These are phyloP conservation scores for Balamuthia mandrillaris DNA, from an alignment of 208 protist species.

Conservation along the genomic window DNA sequence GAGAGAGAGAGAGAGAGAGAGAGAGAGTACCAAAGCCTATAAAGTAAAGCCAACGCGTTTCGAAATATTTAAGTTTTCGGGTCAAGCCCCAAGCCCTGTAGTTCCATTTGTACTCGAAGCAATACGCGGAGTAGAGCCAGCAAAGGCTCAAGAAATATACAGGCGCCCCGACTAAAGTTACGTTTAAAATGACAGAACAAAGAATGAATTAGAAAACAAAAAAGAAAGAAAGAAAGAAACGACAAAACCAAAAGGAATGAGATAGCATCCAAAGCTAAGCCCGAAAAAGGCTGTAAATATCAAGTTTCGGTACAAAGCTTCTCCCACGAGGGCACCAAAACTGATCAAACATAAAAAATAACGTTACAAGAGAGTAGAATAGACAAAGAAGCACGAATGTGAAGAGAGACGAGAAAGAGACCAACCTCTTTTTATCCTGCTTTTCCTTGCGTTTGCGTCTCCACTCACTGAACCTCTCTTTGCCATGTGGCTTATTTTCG, in stretches of 20 bases:
- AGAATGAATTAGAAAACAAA: not conserved
- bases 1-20: not conserved
- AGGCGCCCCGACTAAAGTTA: not conserved
- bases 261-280: not conserved
- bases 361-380: too few relatives aligned
- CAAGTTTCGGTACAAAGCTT: too few relatives aligned
- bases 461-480: too few relatives aligned
- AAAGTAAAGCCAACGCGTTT: conserved; percentile 41
- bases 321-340: too few relatives aligned
- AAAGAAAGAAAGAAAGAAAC: not conserved
- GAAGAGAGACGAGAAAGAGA: too few relatives aligned
- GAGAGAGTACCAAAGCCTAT: conserved; percentile 15
- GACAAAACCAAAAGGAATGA: not conserved
- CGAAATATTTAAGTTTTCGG: conserved; percentile 27
- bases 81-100: not conserved
- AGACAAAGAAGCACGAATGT: too few relatives aligned
- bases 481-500: too few relatives aligned
- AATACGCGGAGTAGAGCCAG: conserved; percentile 31
- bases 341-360: too few relatives aligned
- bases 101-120: conserved; percentile 34
- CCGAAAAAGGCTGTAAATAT: not conserved
- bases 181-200: not conserved
- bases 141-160: conserved; percentile 26
- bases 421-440: too few relatives aligned
- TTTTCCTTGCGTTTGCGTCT: too few relatives aligned